Base-by-base conservation (phyloP, 768 basidiomycete genomes). In the Suillus americanus region DNA sequence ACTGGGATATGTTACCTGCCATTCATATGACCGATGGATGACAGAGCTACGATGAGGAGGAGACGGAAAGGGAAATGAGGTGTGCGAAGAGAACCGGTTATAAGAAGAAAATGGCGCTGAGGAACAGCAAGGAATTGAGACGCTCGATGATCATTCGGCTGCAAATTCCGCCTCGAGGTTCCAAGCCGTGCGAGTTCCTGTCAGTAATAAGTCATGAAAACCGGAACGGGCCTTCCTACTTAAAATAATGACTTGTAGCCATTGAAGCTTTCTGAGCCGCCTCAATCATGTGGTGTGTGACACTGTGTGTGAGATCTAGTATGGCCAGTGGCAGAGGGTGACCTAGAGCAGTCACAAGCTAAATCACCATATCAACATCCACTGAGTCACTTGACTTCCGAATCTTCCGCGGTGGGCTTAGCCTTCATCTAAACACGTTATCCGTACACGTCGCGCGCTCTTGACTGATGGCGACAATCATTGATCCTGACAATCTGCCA, bases 1-100 rank as follows among this genome's bases (percentile, higher is more conserved):
- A 79, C 64, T 81, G 72, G 40, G 45, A 61, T 51, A 61, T 57
- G 40, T 45, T 50, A 63, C 43, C 48, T 66, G 76, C 75, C 76
- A 75, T 75, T 67, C 75, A 77, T 74, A 53, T 53, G 51, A 18
- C 68, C 73, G n/a, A 30, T 20, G 62, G 56, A 30, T 35, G 33
- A 68, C 65, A 56, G 72, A 63, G 68, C 77, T 71, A 77, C 78
- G 80, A 81, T 30, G 57, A 84, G 67, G 55, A 66, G 33, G 16
- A 50, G 45, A 38, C 56, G 23, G 56, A 57, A 40, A 57, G 66
- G 56, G 64, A 57, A 62, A 61, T 30, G 20, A 5, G 33, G 43
- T 51, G 65, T 35, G 35, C 62, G 62, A 63, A 61, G 67, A 62
- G 67, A 55, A 61, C 30, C 40, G 10, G 38, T 28, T 59, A 61